Base-by-base conservation (phyloP, 129 eudicot species). In the Artemisia annua region DNA sequence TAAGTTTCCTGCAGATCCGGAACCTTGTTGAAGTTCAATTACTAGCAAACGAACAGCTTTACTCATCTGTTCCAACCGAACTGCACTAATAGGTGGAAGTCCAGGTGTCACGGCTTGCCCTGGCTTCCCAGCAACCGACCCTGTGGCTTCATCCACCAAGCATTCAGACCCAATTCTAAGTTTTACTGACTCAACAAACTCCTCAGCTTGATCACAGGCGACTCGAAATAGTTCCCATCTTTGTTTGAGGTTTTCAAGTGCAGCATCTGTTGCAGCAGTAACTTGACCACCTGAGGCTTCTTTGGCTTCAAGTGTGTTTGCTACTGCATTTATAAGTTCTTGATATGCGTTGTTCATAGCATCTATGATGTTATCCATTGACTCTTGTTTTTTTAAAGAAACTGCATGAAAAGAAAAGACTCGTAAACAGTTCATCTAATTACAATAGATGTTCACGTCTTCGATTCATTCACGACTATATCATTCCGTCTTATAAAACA, bases 151-250 rank as follows among this genome's bases (percentile, higher is more conserved):
- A 62, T 92, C 98, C 28, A 92, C 96, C 43, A 89, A 78, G 59
- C 96, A 92, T 73, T 92, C 96, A 8, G 98, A 93, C 15, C 97
- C 96, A 48, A 93, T 87, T 71, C 98, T 84, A 63, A 87, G 92
- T 80, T 93, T 93, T 24, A 87, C 83, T 7, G 97, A 89, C 74
- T 93, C 97, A 10, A 93, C 92, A 73, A 89, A 89, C 85, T 89
- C 98, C 81, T 93, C 96, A 5, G 97, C 98, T 57, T 83, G 92
- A 81, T 93, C 97, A 79, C 97, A 93, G 14, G 96, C 92, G 48
- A 89, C 96, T 55, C 92, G 79, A 66, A 93, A 89, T 50, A 93
- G 65, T 18, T 93, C 98, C 98, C 96, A 87, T 13, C 84, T 72
- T 68, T 89, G 95, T 81, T 93, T 93, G 57, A 93, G 81, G 71